Evolutionary conservation across 306 rosid species (phyloP), one percentile per base, ranked within the genome.

Genomic region (Vachellia collinsii): DNA sequence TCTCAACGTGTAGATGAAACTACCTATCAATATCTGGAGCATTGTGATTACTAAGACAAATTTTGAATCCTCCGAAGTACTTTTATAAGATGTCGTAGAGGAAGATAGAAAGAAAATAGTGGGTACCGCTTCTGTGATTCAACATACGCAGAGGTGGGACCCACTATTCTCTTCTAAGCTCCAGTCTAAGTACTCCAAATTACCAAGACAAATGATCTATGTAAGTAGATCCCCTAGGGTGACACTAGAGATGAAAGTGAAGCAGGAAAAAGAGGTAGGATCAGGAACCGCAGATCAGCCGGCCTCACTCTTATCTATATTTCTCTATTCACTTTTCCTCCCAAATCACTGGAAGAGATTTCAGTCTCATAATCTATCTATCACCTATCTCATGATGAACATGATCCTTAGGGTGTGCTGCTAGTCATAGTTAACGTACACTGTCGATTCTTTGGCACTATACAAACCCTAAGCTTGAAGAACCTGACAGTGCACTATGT

Each of bases 401-500:
- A 78, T 75, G 79, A 77, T 81, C 76, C 67, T 75, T 50, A 29
- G 61, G 42, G 34, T 62, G 66, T 71, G 64, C 48, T 37, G 62
- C 50, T 76, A 78, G 79, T 34, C 37, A 58, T 78, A 77, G 43
- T 68, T 53, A 69, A 66, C 75, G 38, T 25, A 11, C 66, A 25
- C 3, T 10, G 70, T 75, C 11, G 22, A 48, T 48, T 76, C 77
- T 69, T 79, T 36, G 62, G 73, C 68, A 72, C 83, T 85, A 68
- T 82, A 82, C 82, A 87, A 69, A 70, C 74, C 50, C 75, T 85
- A 93, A 61, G 94, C 92, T 79, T 89, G 97, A 91, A 93, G 95
- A 82, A 93, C 88, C 87, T 93, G 97, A 82, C 94, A 91, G 81
- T 93, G 97, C 84, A 93, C 97, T 74, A 93, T 91, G 89, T 93